Evolutionary conservation across 768 basidiomycete species (phyloP).

Genomic region (Suillus weaverae): DNA sequence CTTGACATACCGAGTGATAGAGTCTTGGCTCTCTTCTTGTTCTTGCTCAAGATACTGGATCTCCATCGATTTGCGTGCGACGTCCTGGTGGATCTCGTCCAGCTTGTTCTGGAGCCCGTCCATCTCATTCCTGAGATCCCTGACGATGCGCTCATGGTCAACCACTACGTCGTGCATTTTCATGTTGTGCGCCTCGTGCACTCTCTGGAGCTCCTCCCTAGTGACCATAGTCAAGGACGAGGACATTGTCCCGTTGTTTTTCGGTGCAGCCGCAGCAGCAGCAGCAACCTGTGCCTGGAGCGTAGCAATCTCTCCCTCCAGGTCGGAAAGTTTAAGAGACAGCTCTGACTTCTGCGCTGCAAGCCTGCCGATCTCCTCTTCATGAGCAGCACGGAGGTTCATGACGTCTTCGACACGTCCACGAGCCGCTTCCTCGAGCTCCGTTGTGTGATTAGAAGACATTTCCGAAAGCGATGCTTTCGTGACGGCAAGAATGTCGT

Average conservation of each 20-base stretch:
- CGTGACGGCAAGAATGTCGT: slow-evolving; percentile 65
- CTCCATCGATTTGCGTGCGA: slow-evolving; percentile 76
- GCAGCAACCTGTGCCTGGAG: slow-evolving; percentile 53
- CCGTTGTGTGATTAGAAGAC: slow-evolving; percentile 64
- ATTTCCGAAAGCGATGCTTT: slow-evolving; percentile 72
- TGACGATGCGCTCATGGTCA: slow-evolving; percentile 59
- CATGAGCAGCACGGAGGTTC: slow-evolving; percentile 57
- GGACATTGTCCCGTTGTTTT: slow-evolving; percentile 51
- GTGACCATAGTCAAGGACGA: slow-evolving; percentile 49
- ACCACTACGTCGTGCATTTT: slow-evolving; percentile 76
- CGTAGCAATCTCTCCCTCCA: slow-evolving; percentile 77
- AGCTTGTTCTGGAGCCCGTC: slow-evolving; percentile 50
- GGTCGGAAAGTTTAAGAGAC: slow-evolving; percentile 61
- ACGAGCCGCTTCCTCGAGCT: slow-evolving; percentile 75
- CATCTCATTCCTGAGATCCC: slow-evolving; percentile 55
- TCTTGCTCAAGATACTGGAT: slow-evolving; percentile 78
- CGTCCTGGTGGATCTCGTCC: slow-evolving; percentile 57
- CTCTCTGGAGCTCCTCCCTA: slow-evolving; percentile 72
- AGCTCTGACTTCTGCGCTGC: slow-evolving; percentile 64
- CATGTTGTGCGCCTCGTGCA: slow-evolving; percentile 84
- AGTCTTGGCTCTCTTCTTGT: slow-evolving; percentile 72
- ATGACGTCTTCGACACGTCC: slow-evolving; percentile 70
- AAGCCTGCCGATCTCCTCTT: slow-evolving; percentile 58
- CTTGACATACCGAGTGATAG: slow-evolving; percentile 75
- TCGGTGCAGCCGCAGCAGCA: slow-evolving; percentile 46